Base-by-base conservation (phyloP, 805 yeast genomes). In the Yarrowia sp. region DNA sequence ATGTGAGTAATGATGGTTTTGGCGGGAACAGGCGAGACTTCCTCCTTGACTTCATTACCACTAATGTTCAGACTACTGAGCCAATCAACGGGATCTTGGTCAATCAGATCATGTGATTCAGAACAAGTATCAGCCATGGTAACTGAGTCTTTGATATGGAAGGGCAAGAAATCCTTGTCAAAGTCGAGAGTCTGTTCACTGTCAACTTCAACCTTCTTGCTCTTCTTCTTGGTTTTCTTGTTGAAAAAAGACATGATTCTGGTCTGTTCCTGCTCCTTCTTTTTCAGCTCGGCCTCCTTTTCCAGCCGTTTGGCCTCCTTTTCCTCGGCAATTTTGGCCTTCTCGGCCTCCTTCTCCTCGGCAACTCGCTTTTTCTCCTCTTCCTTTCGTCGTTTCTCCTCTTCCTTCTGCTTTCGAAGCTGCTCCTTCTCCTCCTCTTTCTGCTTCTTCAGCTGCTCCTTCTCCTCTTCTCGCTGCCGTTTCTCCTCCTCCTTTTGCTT, bases 201-300 rank as follows among this genome's bases (percentile, higher is more conserved):
- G 24, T 24, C 20, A 17, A n/a, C 55, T 3, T 6, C 39, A 2
- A 6, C 42, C 50, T 58, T 58, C 19, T 42, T 58, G 64, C 42
- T 3, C 64, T 42, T 43, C 50, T 58, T 58, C 24, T 33, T 55
- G 17, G 38, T 40, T 50, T 58, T 58, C 40, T 58, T 58, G 64
- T 58, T 58, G 40, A 58, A 58, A 19, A 58, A 58, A 2, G 64
- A 58, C 64, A 58, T 42, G 64, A 58, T 58, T 61, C 55, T 44
- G 2, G 55, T 46, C 46, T 61, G 55, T 9, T 61, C 55, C 46
- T 61, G 55, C 24, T 61, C 66, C 55, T 61, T 46, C 38, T 61
- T 47, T 36, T 61, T 61, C 6, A 61, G 14, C 17, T 61, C 55
- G 12, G 53, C 55, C 38, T 61, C 66, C 36, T 61, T 61, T 36